These are phyloP conservation scores for Tetrahymena elliotti DNA, from an alignment of 73 alveolate genomes.

Conservation along the genomic window DNA sequence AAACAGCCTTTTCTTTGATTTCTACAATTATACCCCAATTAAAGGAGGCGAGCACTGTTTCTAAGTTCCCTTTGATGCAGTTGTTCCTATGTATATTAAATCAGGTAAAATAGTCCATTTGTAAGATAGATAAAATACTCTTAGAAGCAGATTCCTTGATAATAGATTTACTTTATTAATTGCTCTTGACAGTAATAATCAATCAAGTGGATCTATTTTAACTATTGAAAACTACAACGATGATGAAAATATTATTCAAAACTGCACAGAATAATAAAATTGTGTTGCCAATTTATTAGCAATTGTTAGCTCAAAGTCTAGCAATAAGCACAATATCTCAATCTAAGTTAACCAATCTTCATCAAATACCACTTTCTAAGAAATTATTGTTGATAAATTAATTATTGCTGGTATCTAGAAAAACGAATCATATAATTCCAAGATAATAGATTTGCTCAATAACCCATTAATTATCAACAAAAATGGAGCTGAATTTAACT, in stretches of 20 bases:
- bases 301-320: background rate
- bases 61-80: background rate
- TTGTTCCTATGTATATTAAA: background rate
- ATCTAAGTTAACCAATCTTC: background rate
- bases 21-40: background rate
- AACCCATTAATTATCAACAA: background rate
- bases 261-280: background rate
- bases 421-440: background rate
- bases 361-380: background rate
- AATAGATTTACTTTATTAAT: background rate
- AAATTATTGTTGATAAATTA: background rate
- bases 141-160: background rate
- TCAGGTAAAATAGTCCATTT: background rate
- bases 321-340: background rate
- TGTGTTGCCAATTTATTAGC: background rate
- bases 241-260: background rate
- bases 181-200: background rate
- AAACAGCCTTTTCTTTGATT: conserved; percentile 52
- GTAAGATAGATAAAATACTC: background rate
- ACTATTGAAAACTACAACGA: background rate
- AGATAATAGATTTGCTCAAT: background rate
- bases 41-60: background rate
- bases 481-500: background rate
- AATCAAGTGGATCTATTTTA: background rate
- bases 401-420: background rate